Conservation (phyloP, 2,329 filamentous ascomycete genomes). For the Fusarium cyanostomum region DNA sequence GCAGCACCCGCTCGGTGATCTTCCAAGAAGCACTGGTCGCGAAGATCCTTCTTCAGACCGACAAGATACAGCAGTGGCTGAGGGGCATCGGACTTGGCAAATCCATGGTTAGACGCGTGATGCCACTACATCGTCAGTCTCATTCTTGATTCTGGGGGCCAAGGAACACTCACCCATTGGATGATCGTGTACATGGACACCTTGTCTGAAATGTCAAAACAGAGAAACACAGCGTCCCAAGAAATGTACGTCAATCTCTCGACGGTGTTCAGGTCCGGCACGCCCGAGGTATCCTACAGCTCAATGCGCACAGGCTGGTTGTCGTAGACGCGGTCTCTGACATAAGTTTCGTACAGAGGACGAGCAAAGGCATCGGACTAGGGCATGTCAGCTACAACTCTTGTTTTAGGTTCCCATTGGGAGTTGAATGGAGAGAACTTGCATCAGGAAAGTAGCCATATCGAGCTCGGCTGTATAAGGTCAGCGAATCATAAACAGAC, state of each 20-base stretch:
- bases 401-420: accelerated
- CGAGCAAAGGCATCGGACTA: constrained; percentile 47
- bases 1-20: constrained; percentile 27
- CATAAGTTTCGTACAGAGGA: constrained; percentile 50
- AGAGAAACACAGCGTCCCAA: constrained; percentile 52
- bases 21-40: constrained; percentile 38
- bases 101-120: constrained; percentile 42
- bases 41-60: constrained; percentile 49
- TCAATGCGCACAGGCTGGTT: constrained; percentile 45
- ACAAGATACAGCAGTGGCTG: constrained; percentile 46
- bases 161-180: constrained; percentile 46
- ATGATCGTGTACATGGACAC: constrained; percentile 48
- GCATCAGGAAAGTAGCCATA: constrained; percentile 53
- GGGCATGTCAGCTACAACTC: not conserved
- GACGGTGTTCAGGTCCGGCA: constrained; percentile 49
- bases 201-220: constrained; percentile 51
- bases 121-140: constrained; percentile 43
- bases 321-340: constrained; percentile 40
- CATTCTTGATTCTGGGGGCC: accelerated
- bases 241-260: constrained; percentile 48
- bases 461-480: constrained; percentile 46
- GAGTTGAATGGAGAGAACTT: constrained; percentile 14
- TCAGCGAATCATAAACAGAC: not conserved
- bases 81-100: constrained; percentile 27
- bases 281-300: constrained; percentile 54